Evolutionary conservation across 257 asterid genomes (phyloP).

Genomic region (Linaria vulgaris): DNA sequence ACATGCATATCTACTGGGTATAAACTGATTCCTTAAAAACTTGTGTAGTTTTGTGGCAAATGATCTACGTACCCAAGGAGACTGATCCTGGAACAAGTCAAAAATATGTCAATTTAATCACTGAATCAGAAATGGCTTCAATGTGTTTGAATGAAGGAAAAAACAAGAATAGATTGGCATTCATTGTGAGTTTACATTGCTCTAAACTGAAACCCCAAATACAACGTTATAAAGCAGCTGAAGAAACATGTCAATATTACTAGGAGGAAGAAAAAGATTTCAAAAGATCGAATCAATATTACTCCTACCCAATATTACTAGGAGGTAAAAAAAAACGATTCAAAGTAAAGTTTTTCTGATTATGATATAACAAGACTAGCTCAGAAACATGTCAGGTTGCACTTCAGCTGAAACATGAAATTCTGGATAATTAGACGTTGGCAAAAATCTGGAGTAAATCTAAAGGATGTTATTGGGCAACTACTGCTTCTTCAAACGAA

Average conservation of each 20-base stretch:
- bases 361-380: background rate
- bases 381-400: background rate
- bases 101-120: slow-evolving; percentile 16
- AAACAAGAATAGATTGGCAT: slow-evolving; percentile 19
- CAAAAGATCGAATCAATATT: too few relatives aligned
- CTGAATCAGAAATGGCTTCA: background rate
- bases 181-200: background rate
- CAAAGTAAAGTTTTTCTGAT: background rate
- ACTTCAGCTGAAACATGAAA: slow-evolving; percentile 9
- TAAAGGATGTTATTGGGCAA: background rate
- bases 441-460: background rate
- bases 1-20: slow-evolving; percentile 88
- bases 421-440: background rate
- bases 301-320: slow-evolving; percentile 15
- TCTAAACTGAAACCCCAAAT: slow-evolving; percentile 14
- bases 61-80: slow-evolving; percentile 50
- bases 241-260: slow-evolving; percentile 17
- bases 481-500: background rate
- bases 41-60: slow-evolving; percentile 61
- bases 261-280: background rate
- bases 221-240: background rate
- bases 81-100: slow-evolving; percentile 53
- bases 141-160: slow-evolving; percentile 12
- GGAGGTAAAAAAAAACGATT: background rate
- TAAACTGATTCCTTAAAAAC: slow-evolving; percentile 48